Conservation (phyloP, 1,139 yeast genomes). For the Taphrina flavorubra region DNA sequence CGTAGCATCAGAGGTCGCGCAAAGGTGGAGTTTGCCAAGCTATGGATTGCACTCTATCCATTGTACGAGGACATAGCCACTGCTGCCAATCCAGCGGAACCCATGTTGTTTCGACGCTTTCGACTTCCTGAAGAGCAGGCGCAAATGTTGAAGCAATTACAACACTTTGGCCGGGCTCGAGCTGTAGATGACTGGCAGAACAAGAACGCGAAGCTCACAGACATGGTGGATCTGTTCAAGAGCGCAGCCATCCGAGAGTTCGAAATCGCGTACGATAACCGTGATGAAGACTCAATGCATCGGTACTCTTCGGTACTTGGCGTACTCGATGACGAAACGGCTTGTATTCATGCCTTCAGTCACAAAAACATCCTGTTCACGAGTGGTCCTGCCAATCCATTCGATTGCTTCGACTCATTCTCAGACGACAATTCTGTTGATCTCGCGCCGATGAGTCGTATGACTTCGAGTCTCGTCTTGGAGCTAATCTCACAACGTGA, state of each 20-base stretch:
- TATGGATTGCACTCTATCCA: slow-evolving; percentile 57
- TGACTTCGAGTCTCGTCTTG: slow-evolving; percentile 51
- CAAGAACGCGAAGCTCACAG: slow-evolving; percentile 57
- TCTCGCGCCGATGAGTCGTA: slow-evolving; percentile 49
- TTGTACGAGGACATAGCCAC: slow-evolving; percentile 59
- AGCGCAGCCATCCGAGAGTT: slow-evolving; percentile 74
- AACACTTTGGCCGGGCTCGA: slow-evolving; percentile 54
- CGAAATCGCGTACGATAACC: slow-evolving; percentile 62
- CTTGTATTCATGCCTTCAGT: slow-evolving; percentile 58
- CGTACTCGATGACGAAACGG: slow-evolving; percentile 54
- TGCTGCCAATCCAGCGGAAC: slow-evolving; percentile 57
- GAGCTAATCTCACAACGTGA: slow-evolving; percentile 52
- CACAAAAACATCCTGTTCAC: slow-evolving; percentile 57
- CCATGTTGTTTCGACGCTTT: slow-evolving; percentile 59
- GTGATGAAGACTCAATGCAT: slow-evolving; percentile 56
- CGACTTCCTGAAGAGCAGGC: slow-evolving; percentile 50
- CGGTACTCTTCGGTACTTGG: slow-evolving; percentile 52
- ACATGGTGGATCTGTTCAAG: slow-evolving; percentile 73
- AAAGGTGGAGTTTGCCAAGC: slow-evolving; percentile 55
- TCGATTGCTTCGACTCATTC: slow-evolving; percentile 50
- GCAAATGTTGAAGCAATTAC: slow-evolving; percentile 45
- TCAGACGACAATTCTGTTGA: slow-evolving; percentile 49
- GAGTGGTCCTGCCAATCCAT: slow-evolving; percentile 50
- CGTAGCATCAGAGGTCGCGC: slow-evolving; percentile 57
- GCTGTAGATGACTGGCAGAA: slow-evolving; percentile 52